A percentile compares a stretch with the other conserved stretches of the same genome.
These are phyloP conservation scores for Chlorella vulgaris DNA, from an alignment of 139 green algal species.

Conservation along the genomic window DNA sequence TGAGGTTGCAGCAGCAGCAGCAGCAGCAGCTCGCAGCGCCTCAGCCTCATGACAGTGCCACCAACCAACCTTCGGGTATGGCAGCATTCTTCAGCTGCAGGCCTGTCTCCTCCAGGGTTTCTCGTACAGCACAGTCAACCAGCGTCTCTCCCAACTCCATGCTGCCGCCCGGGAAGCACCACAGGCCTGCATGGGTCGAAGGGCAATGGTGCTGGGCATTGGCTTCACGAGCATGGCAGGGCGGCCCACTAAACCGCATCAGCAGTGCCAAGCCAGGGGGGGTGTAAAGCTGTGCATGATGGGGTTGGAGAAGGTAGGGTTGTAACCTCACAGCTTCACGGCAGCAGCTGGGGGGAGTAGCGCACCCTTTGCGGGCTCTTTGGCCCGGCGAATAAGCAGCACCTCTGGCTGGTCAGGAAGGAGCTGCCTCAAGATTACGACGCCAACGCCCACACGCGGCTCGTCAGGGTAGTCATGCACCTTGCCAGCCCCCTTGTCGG, in stretches of 20 bases:
- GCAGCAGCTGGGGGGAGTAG: too few species aligned
- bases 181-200: slow-evolving; percentile 14
- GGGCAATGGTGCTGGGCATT: not conserved
- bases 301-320: too few species aligned
- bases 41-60: too few species aligned
- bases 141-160: slow-evolving; percentile 60
- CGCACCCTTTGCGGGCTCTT: slow-evolving; percentile 58
- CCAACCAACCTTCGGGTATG: not conserved
- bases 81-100: slow-evolving; percentile 36
- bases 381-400: slow-evolving; percentile 61
- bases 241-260: not conserved
- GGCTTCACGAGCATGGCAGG: not conserved
- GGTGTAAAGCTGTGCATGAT: too few species aligned
- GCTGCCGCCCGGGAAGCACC: slow-evolving; percentile 41
- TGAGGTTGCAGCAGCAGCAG: too few species aligned
- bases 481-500: not conserved
- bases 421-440: slow-evolving; percentile 52
- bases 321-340: not conserved
- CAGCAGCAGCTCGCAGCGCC: too few species aligned
- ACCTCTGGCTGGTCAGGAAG: slow-evolving; percentile 44
- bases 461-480: slow-evolving; percentile 45
- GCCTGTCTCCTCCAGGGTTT: slow-evolving; percentile 65
- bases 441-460: slow-evolving; percentile 58
- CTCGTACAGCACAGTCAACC: slow-evolving; percentile 56
- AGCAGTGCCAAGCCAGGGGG: not conserved